Conservation (phyloP, 805 yeast genomes). For the Barnettozyma pratensis region DNA sequence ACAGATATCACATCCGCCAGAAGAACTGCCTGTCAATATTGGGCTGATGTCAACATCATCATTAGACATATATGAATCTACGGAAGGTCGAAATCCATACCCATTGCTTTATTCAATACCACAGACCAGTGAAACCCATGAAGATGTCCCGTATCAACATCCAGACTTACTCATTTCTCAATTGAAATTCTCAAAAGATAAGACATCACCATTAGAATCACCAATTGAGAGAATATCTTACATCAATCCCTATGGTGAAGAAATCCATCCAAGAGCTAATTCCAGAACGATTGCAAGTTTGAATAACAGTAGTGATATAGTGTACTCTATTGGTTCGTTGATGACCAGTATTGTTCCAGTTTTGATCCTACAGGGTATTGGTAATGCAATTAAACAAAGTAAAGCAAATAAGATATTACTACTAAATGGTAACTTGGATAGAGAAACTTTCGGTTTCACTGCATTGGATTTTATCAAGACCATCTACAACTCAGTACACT, state of each 20-base stretch:
- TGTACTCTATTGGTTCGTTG: conserved; percentile 82
- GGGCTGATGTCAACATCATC: conserved; percentile 14
- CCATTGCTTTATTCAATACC: background rate
- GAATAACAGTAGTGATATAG: conserved; percentile 44
- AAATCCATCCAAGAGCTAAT: conserved; percentile 71
- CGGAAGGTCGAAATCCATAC: background rate
- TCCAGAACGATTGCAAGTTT: conserved; percentile 51
- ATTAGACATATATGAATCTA: conserved; percentile 12
- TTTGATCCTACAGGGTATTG: conserved; percentile 66
- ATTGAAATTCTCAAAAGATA: conserved; percentile 61
- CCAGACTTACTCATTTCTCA: conserved; percentile 76
- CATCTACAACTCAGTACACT: conserved; percentile 49
- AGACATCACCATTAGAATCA: conserved; percentile 57
- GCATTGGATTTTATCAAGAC: conserved; percentile 55
- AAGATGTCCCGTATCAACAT: conserved; percentile 68
- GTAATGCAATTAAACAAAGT: conserved; percentile 45
- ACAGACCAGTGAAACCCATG: conserved; percentile 18
- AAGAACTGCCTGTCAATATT: conserved; percentile 7
- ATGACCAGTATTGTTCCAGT: conserved; percentile 87
- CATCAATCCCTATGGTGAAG: conserved; percentile 84
- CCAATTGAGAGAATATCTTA: conserved; percentile 73
- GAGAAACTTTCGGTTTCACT: conserved; percentile 71
- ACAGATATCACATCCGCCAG: conserved; percentile 84
- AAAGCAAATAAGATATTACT: conserved; percentile 47
- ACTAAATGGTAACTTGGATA: conserved; percentile 68